Percentiles rank a stretch among this genome's conserved stretches.
These are phyloP conservation scores for Trametes cubensis DNA, from an alignment of 768 basidiomycete species.

Conservation along the genomic window DNA sequence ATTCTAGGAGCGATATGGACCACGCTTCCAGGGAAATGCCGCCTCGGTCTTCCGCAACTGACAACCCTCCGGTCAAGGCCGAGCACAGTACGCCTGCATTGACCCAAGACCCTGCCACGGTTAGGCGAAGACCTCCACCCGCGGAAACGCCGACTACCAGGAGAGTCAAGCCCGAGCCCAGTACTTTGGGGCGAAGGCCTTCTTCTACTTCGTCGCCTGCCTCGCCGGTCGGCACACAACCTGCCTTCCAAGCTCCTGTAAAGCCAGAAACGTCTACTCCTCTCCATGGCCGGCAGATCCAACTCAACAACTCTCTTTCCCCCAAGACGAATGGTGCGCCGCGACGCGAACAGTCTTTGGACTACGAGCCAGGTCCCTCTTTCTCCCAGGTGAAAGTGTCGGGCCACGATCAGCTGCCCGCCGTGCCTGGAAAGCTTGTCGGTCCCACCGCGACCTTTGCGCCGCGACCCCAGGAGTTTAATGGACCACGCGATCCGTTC, in stretches of 20 bases:
- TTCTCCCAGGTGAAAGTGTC: no score
- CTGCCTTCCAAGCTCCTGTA: neutral
- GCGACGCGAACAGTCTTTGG: constrained; percentile 9
- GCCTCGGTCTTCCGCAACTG: neutral
- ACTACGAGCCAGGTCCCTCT: constrained; percentile 2
- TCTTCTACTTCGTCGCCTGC: neutral
- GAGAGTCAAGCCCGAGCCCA: constrained; percentile 4
- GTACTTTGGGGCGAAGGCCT: neutral
- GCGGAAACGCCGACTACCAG: neutral
- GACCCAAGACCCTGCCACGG: neutral
- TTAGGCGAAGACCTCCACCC: neutral
- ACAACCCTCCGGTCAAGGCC: neutral
- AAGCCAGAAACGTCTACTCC: neutral
- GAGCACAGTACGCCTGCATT: neutral
- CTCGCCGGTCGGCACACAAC: neutral
- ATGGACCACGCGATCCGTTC: neutral
- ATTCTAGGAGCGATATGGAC: neutral
- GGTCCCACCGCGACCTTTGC: neutral
- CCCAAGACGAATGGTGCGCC: neutral
- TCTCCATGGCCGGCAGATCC: neutral
- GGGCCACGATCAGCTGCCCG: neutral
- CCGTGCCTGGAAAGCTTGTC: neutral
- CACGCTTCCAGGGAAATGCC: neutral
- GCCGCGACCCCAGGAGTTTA: neutral
- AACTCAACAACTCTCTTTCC: neutral